phyloP scores from a whole-genome alignment of 2,329 filamentous ascomycete species.

The Exophiala phaeomuriformis region DNA sequence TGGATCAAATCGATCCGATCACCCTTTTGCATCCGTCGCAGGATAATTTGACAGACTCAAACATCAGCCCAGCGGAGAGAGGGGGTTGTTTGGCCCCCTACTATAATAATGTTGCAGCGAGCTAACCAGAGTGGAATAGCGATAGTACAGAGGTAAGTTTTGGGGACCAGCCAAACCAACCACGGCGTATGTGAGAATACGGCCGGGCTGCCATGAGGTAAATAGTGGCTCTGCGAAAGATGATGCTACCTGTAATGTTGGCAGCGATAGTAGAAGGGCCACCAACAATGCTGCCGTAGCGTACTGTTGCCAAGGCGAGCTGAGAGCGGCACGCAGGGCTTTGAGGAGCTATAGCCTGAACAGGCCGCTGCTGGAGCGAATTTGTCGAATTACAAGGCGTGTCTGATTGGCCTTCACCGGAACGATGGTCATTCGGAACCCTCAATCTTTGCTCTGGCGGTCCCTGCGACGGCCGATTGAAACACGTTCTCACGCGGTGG shows the following conservation, averaged over 20 bases:
- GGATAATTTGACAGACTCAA: too few species aligned
- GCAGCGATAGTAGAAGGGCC: neutral
- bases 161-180: neutral
- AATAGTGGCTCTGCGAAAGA: neutral
- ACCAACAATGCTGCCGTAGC: neutral
- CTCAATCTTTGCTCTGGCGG: neutral
- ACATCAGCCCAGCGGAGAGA: too few species aligned
- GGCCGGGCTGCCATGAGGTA: neutral
- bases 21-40: too few species aligned
- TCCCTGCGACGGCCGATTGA: constrained; percentile 21
- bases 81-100: too few species aligned
- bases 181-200: neutral
- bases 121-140: too few species aligned
- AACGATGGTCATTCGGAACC: neutral
- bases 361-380: constrained; percentile 10
- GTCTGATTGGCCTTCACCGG: neutral
- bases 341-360: constrained; percentile 5
- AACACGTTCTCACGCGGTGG: too few species aligned
- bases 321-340: constrained; percentile 4
- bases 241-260: neutral
- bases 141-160: too few species aligned
- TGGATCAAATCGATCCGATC: too few species aligned
- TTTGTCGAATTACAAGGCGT: neutral
- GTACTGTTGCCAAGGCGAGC: constrained; percentile 15
- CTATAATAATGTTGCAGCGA: too few species aligned